Evolutionary conservation across 1,139 yeast genomes (phyloP), one percentile per base, ranked within the genome.

Genomic region (Taiozyma onychis): DNA sequence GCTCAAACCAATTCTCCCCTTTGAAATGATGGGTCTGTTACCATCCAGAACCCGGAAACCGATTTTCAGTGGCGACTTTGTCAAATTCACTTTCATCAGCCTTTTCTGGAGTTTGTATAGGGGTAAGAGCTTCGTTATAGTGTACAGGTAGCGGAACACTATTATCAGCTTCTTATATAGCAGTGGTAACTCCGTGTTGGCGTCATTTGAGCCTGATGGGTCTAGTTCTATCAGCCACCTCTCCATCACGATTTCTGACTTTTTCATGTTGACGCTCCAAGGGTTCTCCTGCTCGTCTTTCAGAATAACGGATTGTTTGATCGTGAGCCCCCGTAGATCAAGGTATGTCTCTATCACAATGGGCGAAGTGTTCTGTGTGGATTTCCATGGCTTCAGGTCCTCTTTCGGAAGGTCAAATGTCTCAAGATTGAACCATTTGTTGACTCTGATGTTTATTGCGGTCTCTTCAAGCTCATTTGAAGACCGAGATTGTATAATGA

Each of bases 211-310:
- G 6, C 62, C 57, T 18, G 59, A 61, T 22, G 68, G 59, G 58
- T 85, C 91, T 55, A 90, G 79, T 65, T 90, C 96, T 39, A 93
- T 72, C 27, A 89, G 73, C 99, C 99, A 93, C 52, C 99, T 75
- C 64, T 93, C 99, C 51, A 93, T 70, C 2, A 93, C 97, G 18
- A 93, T 80, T 66, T 91, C 98, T 14, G 81, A 73, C 60, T 84
- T 85, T 62, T 77, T 81, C 3, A 75, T 74, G 18, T 81, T 80
- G 14, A 81, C 82, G 37, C 74, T 71, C 78, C 80, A 77, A n/a
- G 70, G 57, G 51, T 69, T 69, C 42, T 75, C 74, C 6, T 71
- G 75, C 10, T 68, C 64, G 50, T 80, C 91, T 51, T 80, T 83
- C 42, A 85, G 62, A 45, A 83, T 77, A 44, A 90, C 75, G 13